Percentiles rank a stretch among this genome's conserved stretches.
Evolutionary conservation across 2,329 filamentous ascomycete species (phyloP).

Genomic region (Ophiostoma montium): DNA sequence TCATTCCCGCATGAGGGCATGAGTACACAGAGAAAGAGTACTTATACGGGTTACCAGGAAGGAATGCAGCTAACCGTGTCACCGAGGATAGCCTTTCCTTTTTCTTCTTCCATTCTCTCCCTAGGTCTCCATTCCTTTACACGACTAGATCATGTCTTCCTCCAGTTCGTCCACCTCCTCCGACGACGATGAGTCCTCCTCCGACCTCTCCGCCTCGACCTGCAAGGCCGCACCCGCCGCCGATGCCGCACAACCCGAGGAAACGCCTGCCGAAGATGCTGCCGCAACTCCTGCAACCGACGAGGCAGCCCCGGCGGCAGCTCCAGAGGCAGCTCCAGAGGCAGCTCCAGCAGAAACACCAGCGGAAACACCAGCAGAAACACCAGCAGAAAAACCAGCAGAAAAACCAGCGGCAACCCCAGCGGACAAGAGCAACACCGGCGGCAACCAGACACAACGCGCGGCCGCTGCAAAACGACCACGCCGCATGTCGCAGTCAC

Average conservation of each 20-base stretch:
- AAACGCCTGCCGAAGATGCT: not conserved
- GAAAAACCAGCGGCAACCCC: constrained; percentile 15
- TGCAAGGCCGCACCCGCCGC: constrained; percentile 2
- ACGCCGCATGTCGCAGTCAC: constrained; percentile 22
- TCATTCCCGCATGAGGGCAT: no score
- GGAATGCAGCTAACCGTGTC: constrained; percentile 9
- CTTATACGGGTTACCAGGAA: not conserved
- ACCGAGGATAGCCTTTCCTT: not conserved
- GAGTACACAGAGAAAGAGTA: not conserved
- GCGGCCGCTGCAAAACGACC: constrained; percentile 17
- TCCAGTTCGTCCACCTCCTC: constrained; percentile 10
- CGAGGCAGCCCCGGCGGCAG: constrained; percentile 10
- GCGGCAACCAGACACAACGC: constrained; percentile 24
- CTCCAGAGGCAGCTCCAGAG: no score
- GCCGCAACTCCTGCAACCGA: constrained; percentile 2
- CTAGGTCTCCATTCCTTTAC: not conserved
- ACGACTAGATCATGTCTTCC: constrained; percentile 13
- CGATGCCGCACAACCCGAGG: not conserved
- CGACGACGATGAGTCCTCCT: constrained; percentile 10
- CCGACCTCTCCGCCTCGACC: constrained; percentile 6
- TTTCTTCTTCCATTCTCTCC: not conserved
- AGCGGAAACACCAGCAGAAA: constrained; percentile 8
- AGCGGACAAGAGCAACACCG: constrained; percentile 13
- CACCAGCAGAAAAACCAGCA: not conserved
- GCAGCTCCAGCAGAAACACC: no score